Evolutionary conservation across 495 filamentous ascomycete species (phyloP).

Genomic region (Hyaloscypha finlandica): DNA sequence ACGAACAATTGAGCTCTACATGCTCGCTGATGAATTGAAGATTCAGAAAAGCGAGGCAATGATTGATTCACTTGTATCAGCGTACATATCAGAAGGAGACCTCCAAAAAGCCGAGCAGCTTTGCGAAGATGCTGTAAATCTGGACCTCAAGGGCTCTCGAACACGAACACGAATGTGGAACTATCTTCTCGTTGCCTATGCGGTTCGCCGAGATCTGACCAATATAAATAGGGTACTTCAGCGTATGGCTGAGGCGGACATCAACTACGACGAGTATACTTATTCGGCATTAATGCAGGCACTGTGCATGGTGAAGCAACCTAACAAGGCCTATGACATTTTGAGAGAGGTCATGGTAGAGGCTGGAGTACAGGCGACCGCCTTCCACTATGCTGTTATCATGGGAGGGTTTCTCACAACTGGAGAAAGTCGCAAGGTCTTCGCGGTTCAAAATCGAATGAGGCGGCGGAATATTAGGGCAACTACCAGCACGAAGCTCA

Average conservation of each 20-base stretch:
- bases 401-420: slow-evolving; percentile 63
- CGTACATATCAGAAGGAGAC: slow-evolving; percentile 64
- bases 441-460: slow-evolving; percentile 56
- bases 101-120: slow-evolving; percentile 62
- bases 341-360: slow-evolving; percentile 60
- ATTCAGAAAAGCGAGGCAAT: slow-evolving; percentile 51
- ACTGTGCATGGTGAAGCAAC: slow-evolving; percentile 59
- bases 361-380: slow-evolving; percentile 56
- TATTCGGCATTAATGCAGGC: slow-evolving; percentile 74
- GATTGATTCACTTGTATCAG: slow-evolving; percentile 65
- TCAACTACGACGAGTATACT: slow-evolving; percentile 69
- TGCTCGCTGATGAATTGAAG: slow-evolving; percentile 46
- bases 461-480: slow-evolving; percentile 43
- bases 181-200: slow-evolving; percentile 66
- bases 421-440: slow-evolving; percentile 52
- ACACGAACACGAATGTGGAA: slow-evolving; percentile 74
- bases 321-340: slow-evolving; percentile 66
- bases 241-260: slow-evolving; percentile 57
- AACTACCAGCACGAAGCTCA: slow-evolving; percentile 47
- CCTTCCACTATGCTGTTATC: slow-evolving; percentile 75
- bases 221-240: slow-evolving; percentile 60
- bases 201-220: slow-evolving; percentile 62
- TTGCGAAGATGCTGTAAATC: slow-evolving; percentile 41
- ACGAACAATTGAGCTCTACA: slow-evolving; percentile 61
- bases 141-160: slow-evolving; percentile 42